Evolutionary conservation across 148 eudicot genomes (phyloP).

Genomic region (Polygonum maritimum): DNA sequence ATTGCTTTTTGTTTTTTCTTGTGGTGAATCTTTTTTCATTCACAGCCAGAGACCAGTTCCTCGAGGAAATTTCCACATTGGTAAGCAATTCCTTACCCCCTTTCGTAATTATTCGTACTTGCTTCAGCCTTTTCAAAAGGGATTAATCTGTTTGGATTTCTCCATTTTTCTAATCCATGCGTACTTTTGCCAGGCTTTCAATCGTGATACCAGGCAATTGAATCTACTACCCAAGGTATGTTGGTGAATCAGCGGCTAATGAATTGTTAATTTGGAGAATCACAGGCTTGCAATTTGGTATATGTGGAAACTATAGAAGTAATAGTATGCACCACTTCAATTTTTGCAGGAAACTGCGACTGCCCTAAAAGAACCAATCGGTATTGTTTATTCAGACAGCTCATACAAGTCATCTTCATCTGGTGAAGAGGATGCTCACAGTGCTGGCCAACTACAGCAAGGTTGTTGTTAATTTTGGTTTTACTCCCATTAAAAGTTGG

Average conservation of each 20-base stretch:
- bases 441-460: constrained; percentile 44
- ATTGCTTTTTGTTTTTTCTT: not conserved
- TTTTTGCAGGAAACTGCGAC: not conserved
- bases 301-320: not conserved
- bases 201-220: constrained; percentile 2
- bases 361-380: not conserved
- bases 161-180: not conserved
- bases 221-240: constrained; percentile 7
- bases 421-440: constrained; percentile 22
- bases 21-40: not conserved
- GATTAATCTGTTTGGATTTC: not conserved
- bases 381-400: not conserved
- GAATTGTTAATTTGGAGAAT: not conserved
- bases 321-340: not conserved
- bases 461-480: constrained; percentile 34
- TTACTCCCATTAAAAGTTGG: not conserved
- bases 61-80: constrained; percentile 42
- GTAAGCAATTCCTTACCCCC: constrained; percentile 27
- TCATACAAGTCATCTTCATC: not conserved
- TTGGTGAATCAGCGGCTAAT: not conserved
- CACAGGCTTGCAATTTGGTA: not conserved
- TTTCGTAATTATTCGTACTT: not conserved
- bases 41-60: constrained; percentile 32
- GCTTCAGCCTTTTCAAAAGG: not conserved
- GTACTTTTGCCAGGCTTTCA: not conserved